A percentile compares a stretch with the other conserved stretches of the same genome.
phyloP scores from a whole-genome alignment of 371 early-diverging fungal species.

The Ecytonucleospora hepatopenaei region DNA sequence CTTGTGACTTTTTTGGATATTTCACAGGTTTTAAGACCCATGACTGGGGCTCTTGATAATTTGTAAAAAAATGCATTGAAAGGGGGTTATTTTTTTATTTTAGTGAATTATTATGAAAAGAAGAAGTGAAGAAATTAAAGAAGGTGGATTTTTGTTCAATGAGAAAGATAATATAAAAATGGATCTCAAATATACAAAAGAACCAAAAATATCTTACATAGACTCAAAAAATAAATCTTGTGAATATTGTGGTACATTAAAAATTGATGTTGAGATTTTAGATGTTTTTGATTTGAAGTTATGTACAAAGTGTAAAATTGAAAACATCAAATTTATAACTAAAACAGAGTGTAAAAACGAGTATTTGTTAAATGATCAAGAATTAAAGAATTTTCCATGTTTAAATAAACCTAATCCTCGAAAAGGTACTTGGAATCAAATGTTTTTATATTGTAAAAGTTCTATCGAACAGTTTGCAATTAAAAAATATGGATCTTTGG shows the following conservation, averaged over 20 bases:
- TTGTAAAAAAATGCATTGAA: too few species aligned
- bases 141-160: too few species aligned
- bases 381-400: conserved; percentile 38
- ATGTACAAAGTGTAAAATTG: conserved; percentile 42
- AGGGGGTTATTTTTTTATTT: too few species aligned
- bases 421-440: conserved; percentile 50
- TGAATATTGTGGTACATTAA: too few species aligned
- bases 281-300: conserved; percentile 26
- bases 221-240: too few species aligned
- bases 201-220: too few species aligned
- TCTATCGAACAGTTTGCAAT: conserved; percentile 40
- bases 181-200: too few species aligned
- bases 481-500: conserved; percentile 42
- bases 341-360: conserved; percentile 49
- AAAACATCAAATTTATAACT: conserved; percentile 42
- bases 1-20: conserved; percentile 32
- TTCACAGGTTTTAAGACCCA: conserved; percentile 51
- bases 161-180: too few species aligned
- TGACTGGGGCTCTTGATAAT: background rate
- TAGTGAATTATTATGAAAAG: conserved; percentile 8
- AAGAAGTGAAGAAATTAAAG: too few species aligned
- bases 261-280: too few species aligned
- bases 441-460: conserved; percentile 49
- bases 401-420: conserved; percentile 48
- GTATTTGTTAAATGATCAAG: conserved; percentile 47